Conservation (phyloP, 164 flowering plant genomes). For the Platanus orientalis region DNA sequence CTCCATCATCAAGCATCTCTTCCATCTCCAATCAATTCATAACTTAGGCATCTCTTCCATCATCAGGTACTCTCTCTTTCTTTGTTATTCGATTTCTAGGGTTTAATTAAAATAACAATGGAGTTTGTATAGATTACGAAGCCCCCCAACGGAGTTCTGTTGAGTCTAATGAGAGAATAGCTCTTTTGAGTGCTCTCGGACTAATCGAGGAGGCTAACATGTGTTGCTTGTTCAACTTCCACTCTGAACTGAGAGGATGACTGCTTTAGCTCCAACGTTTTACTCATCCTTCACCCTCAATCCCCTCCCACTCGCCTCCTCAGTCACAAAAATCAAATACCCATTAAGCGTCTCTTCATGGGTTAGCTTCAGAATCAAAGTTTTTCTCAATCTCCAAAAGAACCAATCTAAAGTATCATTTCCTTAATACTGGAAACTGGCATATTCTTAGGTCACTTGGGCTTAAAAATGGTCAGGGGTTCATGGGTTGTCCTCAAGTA, state of each 20-base stretch:
- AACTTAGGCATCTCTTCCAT: too few relatives aligned
- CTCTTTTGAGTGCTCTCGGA: not conserved
- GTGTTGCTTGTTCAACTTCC: not conserved
- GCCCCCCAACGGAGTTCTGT: too few relatives aligned
- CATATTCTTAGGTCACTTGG: constrained; percentile 17
- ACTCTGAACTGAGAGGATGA: constrained; percentile 1
- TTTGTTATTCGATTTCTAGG: too few relatives aligned
- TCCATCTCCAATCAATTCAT: too few relatives aligned
- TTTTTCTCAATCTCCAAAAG: not conserved
- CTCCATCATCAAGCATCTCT: too few relatives aligned
- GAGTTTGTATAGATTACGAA: too few relatives aligned
- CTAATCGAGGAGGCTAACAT: constrained; percentile 1
- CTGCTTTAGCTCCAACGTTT: constrained; percentile 4
- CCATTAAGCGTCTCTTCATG: constrained; percentile 3
- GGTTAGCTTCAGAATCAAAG: not conserved
- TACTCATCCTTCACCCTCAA: constrained; percentile 8
- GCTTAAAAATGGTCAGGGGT: constrained; percentile 9
- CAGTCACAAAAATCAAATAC: constrained; percentile 7
- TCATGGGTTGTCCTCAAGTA: constrained; percentile 14
- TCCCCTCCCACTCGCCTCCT: constrained; percentile 1
- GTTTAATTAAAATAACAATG: too few relatives aligned
- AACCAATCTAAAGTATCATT: not conserved
- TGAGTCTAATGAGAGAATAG: too few relatives aligned
- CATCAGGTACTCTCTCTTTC: too few relatives aligned
- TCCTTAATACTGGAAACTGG: not conserved